Evolutionary conservation across 1,284 basidiomycete genomes (phyloP), one percentile per base, ranked within the genome.

Genomic region (Trametes hirsuta): DNA sequence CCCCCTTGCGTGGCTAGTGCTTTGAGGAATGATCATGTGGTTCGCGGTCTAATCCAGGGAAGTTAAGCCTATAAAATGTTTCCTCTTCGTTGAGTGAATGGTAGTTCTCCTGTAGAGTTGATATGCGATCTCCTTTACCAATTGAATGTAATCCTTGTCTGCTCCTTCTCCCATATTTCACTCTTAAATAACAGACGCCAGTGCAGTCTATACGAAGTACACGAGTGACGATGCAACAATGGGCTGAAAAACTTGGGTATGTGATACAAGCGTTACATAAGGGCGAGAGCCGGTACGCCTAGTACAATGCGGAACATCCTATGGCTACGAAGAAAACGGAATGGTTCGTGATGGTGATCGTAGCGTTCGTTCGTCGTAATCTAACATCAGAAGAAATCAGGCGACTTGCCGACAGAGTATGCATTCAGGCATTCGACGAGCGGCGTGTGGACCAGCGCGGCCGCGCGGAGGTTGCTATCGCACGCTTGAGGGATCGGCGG

Each of bases 371-470:
- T 37, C 21, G 24, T 15, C 45, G 6, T 47, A 15, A 36, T 22
- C 21, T 21, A 24, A 35, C 6, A 1, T 50, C 44, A 58, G 6
- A 24, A 45, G 47, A 65, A 57, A 6, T 61, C 61, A 15, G 71
- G 70, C 5, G 65, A 58, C 48, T 67, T 67, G 56, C 70, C 70
- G 36, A 63, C 44, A 10, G 72, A 61, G 55, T 74, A 72, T 12
- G 70, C 68, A 15, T 66, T 66, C 52, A 72, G 57, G 59, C 72
- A 74, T 30, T 71, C 70, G 24, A 71, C 67, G 22, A 72, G 68
- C 18, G 71, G 71, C 18, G 62, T 60, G 51, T 72, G 71, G 24
- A 70, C 65, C 34, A 65, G 47, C 44, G 65, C 66, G 1, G 66
- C 69, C 10, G 65, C 63, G 18, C 63, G 61, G 35, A 73, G 46